Conservation (phyloP, 83 land plant genomes). For the Diphasiastrum complanatum region DNA sequence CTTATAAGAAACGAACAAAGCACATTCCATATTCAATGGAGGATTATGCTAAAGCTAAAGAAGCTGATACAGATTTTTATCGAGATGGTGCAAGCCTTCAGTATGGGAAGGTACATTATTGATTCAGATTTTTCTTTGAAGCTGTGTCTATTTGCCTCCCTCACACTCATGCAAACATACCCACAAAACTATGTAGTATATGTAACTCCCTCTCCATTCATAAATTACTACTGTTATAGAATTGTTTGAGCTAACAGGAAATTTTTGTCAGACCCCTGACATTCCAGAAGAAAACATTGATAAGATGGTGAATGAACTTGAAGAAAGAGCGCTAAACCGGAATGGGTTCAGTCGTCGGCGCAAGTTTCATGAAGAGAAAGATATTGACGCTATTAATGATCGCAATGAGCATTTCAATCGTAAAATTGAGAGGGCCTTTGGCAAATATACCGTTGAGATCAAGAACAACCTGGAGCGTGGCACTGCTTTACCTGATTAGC, state of each 20-base stretch:
- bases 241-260: neutral
- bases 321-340: constrained; percentile 59
- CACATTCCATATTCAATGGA: constrained; percentile 58
- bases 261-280: constrained; percentile 48
- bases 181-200: no score
- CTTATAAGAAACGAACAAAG: constrained; percentile 90
- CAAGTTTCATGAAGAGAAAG: constrained; percentile 87
- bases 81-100: constrained; percentile 88
- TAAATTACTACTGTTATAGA: neutral
- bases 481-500: constrained; percentile 90
- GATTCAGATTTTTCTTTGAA: neutral
- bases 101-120: constrained; percentile 75
- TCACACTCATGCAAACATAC: no score
- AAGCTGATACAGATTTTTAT: constrained; percentile 89
- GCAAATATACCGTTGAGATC: constrained; percentile 94
- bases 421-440: constrained; percentile 98
- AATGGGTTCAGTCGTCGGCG: constrained; percentile 87
- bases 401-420: constrained; percentile 98
- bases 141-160: no score
- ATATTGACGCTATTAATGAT: constrained; percentile 93
- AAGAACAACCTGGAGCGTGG: constrained; percentile 96
- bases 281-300: constrained; percentile 74
- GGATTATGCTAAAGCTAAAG: constrained; percentile 62
- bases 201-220: neutral
- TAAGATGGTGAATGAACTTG: constrained; percentile 83